A percentile compares a stretch with the other conserved stretches of the same genome.
Evolutionary conservation across 2,329 filamentous ascomycete genomes (phyloP).

Genomic region (Dothiorella sarmentorum): DNA sequence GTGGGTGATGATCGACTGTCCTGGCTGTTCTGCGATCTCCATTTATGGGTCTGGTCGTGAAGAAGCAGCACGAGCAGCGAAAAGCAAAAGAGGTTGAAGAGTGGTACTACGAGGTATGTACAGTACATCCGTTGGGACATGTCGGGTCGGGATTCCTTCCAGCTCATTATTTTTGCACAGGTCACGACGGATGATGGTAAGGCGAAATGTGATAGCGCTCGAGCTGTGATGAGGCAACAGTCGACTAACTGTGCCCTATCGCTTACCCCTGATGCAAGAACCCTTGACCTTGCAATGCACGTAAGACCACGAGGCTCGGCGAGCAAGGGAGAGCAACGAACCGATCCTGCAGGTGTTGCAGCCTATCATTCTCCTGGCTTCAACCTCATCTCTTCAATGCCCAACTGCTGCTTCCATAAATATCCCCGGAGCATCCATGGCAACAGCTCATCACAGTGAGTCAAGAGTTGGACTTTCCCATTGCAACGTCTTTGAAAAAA

Average conservation of each 20-base stretch:
- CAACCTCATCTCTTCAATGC: slow-evolving; percentile 1
- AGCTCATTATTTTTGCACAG: too few relatives aligned
- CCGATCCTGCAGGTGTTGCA: slow-evolving; percentile 1
- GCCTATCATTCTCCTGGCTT: background rate
- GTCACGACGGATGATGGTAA: too few relatives aligned
- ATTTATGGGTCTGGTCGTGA: too few relatives aligned
- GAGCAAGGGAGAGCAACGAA: background rate
- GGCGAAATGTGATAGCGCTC: background rate
- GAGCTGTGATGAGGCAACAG: background rate
- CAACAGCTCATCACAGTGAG: background rate
- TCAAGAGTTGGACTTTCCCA: background rate
- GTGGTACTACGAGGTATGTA: background rate
- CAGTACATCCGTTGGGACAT: too few relatives aligned
- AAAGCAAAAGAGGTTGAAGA: background rate
- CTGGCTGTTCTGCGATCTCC: background rate
- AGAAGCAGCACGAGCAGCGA: too few relatives aligned
- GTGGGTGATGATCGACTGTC: background rate
- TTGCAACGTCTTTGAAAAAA: background rate
- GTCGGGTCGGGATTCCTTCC: too few relatives aligned
- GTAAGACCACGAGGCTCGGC: slow-evolving; percentile 3
- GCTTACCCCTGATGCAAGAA: background rate
- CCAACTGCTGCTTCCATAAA: background rate
- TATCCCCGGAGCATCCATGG: too few relatives aligned
- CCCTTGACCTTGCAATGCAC: slow-evolving; percentile 4
- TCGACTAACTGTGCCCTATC: background rate